phyloP scores from a whole-genome alignment of 1,284 basidiomycete genomes.

The Pascua guehoae region DNA sequence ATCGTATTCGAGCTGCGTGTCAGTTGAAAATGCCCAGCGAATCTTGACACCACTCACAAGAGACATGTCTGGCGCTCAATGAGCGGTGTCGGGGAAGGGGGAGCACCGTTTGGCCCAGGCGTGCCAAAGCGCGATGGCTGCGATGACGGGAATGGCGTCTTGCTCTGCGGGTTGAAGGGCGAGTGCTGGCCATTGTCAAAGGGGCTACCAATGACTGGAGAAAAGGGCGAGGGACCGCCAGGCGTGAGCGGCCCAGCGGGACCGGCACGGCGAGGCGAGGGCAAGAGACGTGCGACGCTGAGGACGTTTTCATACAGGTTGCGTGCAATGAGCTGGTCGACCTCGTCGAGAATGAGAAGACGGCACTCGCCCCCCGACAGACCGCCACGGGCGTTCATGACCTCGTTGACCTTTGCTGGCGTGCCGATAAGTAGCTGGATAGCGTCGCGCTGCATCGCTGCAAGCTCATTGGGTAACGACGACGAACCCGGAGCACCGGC shows the following conservation, averaged over 20 bases:
- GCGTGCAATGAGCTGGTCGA: conserved; percentile 90
- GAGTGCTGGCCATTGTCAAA: conserved; percentile 50
- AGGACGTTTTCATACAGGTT: conserved; percentile 94
- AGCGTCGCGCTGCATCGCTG: conserved; percentile 78
- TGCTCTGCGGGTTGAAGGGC: conserved; percentile 55
- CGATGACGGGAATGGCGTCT: conserved; percentile 53
- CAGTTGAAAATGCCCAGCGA: not conserved
- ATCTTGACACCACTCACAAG: conserved; percentile 55
- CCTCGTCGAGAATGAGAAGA: conserved; percentile 92
- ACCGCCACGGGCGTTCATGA: conserved; percentile 68
- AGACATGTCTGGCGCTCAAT: conserved; percentile 88
- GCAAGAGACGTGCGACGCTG: conserved; percentile 83
- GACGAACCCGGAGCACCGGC: conserved; percentile 66
- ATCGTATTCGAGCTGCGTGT: conserved; percentile 56
- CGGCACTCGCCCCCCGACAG: conserved; percentile 76
- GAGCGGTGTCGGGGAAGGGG: conserved; percentile 12
- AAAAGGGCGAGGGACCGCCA: conserved; percentile 31
- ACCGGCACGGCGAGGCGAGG: conserved; percentile 68
- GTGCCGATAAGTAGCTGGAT: conserved; percentile 96
- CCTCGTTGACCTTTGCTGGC: conserved; percentile 88
- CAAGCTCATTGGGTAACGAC: conserved; percentile 73
- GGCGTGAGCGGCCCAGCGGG: conserved; percentile 28
- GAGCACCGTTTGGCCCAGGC: conserved; percentile 15
- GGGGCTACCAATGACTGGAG: conserved; percentile 42
- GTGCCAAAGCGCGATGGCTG: conserved; percentile 42